Evolutionary conservation across 306 rosid genomes (phyloP), one percentile per base, ranked within the genome.

Genomic region (Vachellia collinsii): DNA sequence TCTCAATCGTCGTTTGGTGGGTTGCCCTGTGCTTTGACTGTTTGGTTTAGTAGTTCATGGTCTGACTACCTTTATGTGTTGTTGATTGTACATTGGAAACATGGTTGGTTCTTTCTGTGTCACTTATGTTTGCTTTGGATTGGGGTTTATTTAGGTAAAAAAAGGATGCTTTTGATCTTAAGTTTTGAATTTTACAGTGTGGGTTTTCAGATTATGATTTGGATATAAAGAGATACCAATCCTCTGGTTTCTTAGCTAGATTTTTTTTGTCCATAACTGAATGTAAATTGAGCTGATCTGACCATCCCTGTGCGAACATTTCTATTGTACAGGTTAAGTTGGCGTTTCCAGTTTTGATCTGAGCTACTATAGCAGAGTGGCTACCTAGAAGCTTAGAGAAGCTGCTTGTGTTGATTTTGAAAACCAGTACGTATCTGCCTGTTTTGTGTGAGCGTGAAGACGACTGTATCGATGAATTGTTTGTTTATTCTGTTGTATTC

Each of bases 1-100:
- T 41, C 78, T 29, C 43, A 20, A 34, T 41, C 51, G 3, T 8
- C 73, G 19, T 47, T 84, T 84, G 97, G 92, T 88, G 16, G 59
- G 74, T 72, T 34, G 59, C 84, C 81, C 48, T 50, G 6, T 83
- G 65, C 76, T 81, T 78, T 54, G 36, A 23, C 44, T 74, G 66
- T 22, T 58, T 19, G 44, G 14, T 9, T 3, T 10, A 12, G 20
- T 50, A 12, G 12, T 72, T 72, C 44, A 3, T 25, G 62, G 25
- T 34, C 4, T 50, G 76, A 17, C 16, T 48, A 17, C 34, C 48
- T 51, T n/a, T 0, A 19, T 34, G 0, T 71, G 42, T 7, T 8
- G 76, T 19, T 47, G 47, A 17, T 42, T 6, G 5, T 63, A 12
- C 25, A 54, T 19, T 61, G n/a, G 38, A 44, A 50, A 72, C 74